Base-by-base conservation (phyloP, 768 basidiomycete species). In the Boletus barrowsii region DNA sequence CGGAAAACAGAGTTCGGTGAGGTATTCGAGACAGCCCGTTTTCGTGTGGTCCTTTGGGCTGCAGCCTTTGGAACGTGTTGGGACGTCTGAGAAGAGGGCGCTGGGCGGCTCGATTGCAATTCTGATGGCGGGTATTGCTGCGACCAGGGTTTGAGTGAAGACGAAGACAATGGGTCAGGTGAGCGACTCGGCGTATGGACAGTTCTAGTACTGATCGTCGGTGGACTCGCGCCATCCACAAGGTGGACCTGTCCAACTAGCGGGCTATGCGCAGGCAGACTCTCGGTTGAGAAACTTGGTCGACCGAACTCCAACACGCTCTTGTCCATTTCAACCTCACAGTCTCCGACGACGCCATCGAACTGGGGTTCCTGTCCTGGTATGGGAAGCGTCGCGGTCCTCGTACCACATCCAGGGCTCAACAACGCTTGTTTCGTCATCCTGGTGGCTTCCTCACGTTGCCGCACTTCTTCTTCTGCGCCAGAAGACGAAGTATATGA, bases 1-100 rank as follows among this genome's bases (percentile, higher is more conserved):
- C 96, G 85, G 79, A 99, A 98, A 65, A 99, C 97, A 9, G 93
- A 94, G 69, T 98, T 96, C 26, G 68, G 70, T 3, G 70, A 70
- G 4, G 70, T 66, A 24, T 42, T 30, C 13, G 70, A 72, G 6
- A 39, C 37, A 0, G 61, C 20, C 13, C 68, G 70, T 42, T 60
- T 56, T 26, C 68, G 68, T 4, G 53, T 22, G 6, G 33, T 41
- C 51, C 81, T 81, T 22, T 81, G 83, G 48, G 61, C 75, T 78
- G 50, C 57, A 77, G 78, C 24, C 73, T 73, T 56, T 74, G 73
- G 15, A 76, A 75, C 13, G 10, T 24, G 49, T 30, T 32, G 53
- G 30, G 30, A 30, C 11, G 48, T 29, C 26, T 17, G 43, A 30
- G 48, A 42, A 8, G 37, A 36, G 7, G 60, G 63, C 37, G 62